These are phyloP conservation scores for Pontederia paniculata DNA, from an alignment of 176 grass and related monocot species.

Conservation along the genomic window DNA sequence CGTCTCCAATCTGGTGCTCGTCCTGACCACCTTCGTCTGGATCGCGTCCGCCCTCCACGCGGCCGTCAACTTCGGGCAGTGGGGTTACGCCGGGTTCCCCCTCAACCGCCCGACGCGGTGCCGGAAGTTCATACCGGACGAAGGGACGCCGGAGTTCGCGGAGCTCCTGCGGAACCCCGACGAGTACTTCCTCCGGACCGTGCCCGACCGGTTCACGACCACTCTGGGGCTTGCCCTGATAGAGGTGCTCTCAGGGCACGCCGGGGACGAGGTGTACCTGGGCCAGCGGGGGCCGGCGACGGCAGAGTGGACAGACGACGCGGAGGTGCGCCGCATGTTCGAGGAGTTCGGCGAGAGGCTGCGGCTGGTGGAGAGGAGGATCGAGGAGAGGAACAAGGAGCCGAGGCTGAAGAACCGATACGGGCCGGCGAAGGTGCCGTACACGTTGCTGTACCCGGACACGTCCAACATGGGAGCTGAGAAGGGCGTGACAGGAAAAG, in stretches of 20 bases:
- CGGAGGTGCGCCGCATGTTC: slow-evolving; percentile 52
- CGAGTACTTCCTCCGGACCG: slow-evolving; percentile 48
- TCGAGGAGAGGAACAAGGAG: slow-evolving; percentile 55
- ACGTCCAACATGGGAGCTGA: slow-evolving; percentile 37
- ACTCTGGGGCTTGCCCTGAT: slow-evolving; percentile 75
- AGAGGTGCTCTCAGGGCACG: slow-evolving; percentile 86
- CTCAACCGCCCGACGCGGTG: slow-evolving; percentile 81
- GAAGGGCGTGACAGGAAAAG: slow-evolving; percentile 75
- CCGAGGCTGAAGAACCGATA: slow-evolving; percentile 34
- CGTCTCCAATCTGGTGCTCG: slow-evolving; percentile 28
- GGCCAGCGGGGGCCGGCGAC: slow-evolving; percentile 48
- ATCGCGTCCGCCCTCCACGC: slow-evolving; percentile 84
- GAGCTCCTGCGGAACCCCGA: slow-evolving; percentile 50
- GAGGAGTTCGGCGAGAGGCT: slow-evolving; percentile 46
- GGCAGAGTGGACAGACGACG: slow-evolving; percentile 58
- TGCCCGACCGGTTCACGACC: slow-evolving; percentile 68
- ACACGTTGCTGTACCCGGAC: slow-evolving; percentile 73
- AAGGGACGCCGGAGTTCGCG: slow-evolving; percentile 42
- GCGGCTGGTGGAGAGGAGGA: slow-evolving; percentile 41
- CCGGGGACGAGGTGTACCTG: slow-evolving; percentile 79
- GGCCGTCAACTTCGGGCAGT: slow-evolving; percentile 90
- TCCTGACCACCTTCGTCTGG: slow-evolving; percentile 82
- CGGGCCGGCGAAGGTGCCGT: slow-evolving; percentile 56
- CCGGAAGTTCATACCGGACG: slow-evolving; percentile 55
- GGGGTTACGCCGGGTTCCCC: slow-evolving; percentile 73